These are phyloP conservation scores for Xerocomus cyaneibrunnescens DNA, from an alignment of 1,284 basidiomycete species.

Conservation along the genomic window DNA sequence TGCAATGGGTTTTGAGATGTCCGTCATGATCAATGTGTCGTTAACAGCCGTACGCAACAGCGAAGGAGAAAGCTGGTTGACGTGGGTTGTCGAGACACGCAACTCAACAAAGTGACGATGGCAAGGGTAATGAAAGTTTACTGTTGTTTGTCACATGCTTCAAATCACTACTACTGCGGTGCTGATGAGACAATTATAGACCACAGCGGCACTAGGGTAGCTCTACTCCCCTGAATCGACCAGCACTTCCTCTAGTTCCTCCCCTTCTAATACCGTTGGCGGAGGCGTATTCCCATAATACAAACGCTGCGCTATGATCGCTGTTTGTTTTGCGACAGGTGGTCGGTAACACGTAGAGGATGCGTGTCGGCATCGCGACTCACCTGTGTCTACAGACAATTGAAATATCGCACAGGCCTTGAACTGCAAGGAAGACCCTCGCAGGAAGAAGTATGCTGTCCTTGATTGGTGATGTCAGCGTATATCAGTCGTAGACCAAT, in stretches of 20 bases:
- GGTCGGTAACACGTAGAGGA: conserved; percentile 13
- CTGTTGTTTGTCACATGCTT: conserved; percentile 31
- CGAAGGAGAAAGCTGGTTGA: conserved; percentile 16
- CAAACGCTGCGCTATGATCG: conserved; percentile 68
- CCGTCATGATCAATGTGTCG: conserved; percentile 38
- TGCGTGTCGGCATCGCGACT: conserved; percentile 30
- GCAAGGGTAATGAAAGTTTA: conserved; percentile 30
- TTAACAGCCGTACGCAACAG: conserved; percentile 16
- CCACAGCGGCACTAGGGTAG: not conserved
- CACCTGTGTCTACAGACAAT: conserved; percentile 72
- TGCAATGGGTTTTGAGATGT: conserved; percentile 69
- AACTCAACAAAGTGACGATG: conserved; percentile 10
- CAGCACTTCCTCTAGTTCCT: conserved; percentile 72
- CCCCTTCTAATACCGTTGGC: conserved; percentile 50
- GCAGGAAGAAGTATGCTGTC: conserved; percentile 76
- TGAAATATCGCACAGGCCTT: conserved; percentile 81
- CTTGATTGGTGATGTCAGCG: conserved; percentile 39
- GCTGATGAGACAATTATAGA: not conserved
- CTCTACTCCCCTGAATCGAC: conserved; percentile 57
- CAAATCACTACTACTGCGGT: conserved; percentile 1
- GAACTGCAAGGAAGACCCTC: conserved; percentile 72
- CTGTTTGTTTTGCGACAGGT: conserved; percentile 38
- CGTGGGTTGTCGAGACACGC: conserved; percentile 25
- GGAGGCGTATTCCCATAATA: conserved; percentile 68
- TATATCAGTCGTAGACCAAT: conserved; percentile 10